Evolutionary conservation across 768 basidiomycete genomes (phyloP).

Genomic region (Lactarius vividus): DNA sequence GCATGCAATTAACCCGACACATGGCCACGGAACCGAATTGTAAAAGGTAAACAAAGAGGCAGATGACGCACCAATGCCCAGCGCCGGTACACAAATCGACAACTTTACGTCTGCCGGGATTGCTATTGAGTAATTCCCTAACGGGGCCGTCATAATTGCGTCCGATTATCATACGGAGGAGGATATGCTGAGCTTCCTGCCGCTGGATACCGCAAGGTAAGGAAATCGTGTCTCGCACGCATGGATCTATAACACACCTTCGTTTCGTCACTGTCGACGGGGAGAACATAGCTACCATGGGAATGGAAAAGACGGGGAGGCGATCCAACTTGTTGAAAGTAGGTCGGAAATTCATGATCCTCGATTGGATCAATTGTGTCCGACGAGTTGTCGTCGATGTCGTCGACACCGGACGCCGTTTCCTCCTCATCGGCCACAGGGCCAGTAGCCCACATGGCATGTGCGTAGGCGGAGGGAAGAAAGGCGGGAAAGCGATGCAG

Average conservation of each 20-base stretch:
- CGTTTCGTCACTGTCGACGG: constrained; percentile 69
- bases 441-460: neutral
- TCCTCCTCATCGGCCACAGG: neutral
- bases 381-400: constrained; percentile 42
- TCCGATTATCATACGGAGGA: constrained; percentile 45
- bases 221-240: neutral
- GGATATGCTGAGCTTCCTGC: constrained; percentile 25
- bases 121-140: constrained; percentile 43
- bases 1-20: neutral
- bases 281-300: constrained; percentile 63
- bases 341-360: constrained; percentile 53
- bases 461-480: neutral
- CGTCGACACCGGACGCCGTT: constrained; percentile 29
- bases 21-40: constrained; percentile 26
- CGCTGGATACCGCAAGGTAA: constrained; percentile 2
- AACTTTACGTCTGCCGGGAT: constrained; percentile 46
- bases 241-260: constrained; percentile 43
- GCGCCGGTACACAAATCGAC: constrained; percentile 79
- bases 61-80: constrained; percentile 58
- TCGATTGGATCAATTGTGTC: constrained; percentile 44
- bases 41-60: constrained; percentile 25
- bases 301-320: constrained; percentile 61
- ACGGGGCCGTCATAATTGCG: constrained; percentile 62
- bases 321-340: constrained; percentile 56
- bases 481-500: neutral